Base-by-base conservation (phyloP, 768 basidiomycete genomes). In the Tylopilus plumbeoviolaceoides region DNA sequence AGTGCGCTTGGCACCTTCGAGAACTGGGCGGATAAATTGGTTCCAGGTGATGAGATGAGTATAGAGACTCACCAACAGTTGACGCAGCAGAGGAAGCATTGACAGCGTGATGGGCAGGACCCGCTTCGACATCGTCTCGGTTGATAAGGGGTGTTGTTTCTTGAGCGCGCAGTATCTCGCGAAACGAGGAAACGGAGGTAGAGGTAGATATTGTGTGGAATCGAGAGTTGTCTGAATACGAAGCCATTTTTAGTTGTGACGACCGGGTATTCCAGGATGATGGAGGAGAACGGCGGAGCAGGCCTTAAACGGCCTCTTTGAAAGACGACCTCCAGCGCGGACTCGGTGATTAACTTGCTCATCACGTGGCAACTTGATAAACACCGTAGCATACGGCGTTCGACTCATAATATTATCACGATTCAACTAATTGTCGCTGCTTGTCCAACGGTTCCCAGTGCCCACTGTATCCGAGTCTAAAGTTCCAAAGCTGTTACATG, bases 131-230 rank as follows among this genome's bases (percentile, higher is more conserved):
- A 25, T 69, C 70, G 23, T 30, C 51, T 41, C 48, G 55, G 36
- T 39, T 47, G n/a, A 69, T 58, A 28, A 71, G 69, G 0, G 60
- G 57, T 2, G 58, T 54, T 7, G 43, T 58, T 47, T 69, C 68
- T 31, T 60, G 62, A 1, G 52, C 54, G 33, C 28, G 60, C 21
- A 59, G 35, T 44, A 71, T 55, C 35, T 30, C 68, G 10, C 58
- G 63, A 23, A 69, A 49, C 1, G 68, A 69, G 10, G 62, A 54
- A 20, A 59, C 1, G 15, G 68, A 69, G 20, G 70, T 66, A 1
- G 65, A 15, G 10, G 68, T 60, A 10, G 68, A 69, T 31, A 70
- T 54, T 8, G 69, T 57, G 21, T 33, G 50, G 40, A 57, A 59
- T 15, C 55, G 41, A 6, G 54, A 23, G 48, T 56, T 53, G 31